Base-by-base conservation (phyloP, 768 basidiomycete genomes). In the Leucocoprinus birnbaumii region DNA sequence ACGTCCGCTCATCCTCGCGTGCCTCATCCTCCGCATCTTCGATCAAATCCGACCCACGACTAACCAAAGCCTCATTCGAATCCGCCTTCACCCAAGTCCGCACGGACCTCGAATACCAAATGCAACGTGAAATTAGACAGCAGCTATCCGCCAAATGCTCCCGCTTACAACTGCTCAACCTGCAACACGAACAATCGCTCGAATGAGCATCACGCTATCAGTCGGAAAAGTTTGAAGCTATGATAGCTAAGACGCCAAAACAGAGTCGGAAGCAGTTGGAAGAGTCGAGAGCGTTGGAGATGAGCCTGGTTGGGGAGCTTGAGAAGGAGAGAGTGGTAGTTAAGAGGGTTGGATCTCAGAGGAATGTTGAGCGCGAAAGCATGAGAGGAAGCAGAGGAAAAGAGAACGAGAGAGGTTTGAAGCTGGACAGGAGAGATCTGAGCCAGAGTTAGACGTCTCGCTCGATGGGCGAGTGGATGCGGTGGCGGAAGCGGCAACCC, bases 71-170 rank as follows among this genome's bases (percentile, higher is more conserved):
- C 1, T 31, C 48, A 3, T 43, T 55, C 27, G 54, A 48, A 34
- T 47, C 41, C 13, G 47, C 41, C 16, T 26, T 49, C 21, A 16
- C 41, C 10, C 37, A 27, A 6, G 34, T 37, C 22, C 47, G 54
- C 3, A 31, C 21, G 16, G 54, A 55, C 16, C 42, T 26, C 10
- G 38, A 42, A 24, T 16, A 26, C 5, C 54, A 40, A 5, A 21
- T 48, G 5, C 54, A 55, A 49, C 54, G 21, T 24, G 46, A 55
- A 13, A 10, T 55, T 4, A 48, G 49, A 5, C 41, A 31, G n/a
- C 18, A 43, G 4, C 5, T 55, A 37, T 31, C 31, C 11, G 25
- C 48, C 9, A 48, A 55, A 35, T 48, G 54, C 18, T 22, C 42
- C 18, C 40, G 54, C 1, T 40, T 55, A 14, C 26, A 35, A 21